Percentiles rank a stretch among this genome's conserved stretches.
Conservation (phyloP, 2,329 filamentous ascomycete species). For the Fusarium nygamai region DNA sequence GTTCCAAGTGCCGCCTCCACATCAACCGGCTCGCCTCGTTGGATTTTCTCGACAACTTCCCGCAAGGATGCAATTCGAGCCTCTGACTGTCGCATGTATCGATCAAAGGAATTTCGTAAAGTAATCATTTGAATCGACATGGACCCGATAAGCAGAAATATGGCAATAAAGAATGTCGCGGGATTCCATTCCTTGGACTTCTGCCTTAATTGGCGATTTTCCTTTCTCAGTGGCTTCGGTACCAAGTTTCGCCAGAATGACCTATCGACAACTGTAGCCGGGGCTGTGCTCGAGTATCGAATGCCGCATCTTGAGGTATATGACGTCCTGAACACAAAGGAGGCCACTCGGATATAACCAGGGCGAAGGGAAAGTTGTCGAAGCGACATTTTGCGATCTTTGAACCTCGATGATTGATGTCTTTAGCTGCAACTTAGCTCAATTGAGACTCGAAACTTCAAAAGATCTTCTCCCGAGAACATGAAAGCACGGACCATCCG, state of each 20-base stretch:
- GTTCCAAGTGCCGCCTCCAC: constrained; percentile 85
- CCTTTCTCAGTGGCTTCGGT: constrained; percentile 70
- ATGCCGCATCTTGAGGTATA: constrained; percentile 8
- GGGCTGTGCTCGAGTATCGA: constrained; percentile 50
- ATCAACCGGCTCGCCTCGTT: constrained; percentile 81
- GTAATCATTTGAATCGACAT: constrained; percentile 94
- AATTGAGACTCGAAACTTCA: neutral
- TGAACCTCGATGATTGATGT: constrained; percentile 1
- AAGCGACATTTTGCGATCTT: constrained; percentile 28
- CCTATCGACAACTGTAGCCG: constrained; percentile 63
- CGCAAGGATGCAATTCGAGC: constrained; percentile 79
- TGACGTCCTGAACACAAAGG: neutral
- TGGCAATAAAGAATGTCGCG: constrained; percentile 82
- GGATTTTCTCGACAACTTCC: constrained; percentile 78
- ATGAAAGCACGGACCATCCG: constrained; percentile 35
- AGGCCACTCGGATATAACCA: neutral
- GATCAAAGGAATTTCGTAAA: constrained; percentile 77
- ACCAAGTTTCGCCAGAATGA: constrained; percentile 77
- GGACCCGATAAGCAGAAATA: constrained; percentile 89
- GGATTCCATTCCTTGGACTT: constrained; percentile 79
- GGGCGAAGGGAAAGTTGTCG: constrained; percentile 11
- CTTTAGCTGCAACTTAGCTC: neutral
- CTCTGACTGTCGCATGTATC: constrained; percentile 80
- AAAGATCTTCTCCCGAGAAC: constrained; percentile 33
- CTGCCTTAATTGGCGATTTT: constrained; percentile 51